A percentile compares a stretch with the other conserved stretches of the same genome.
Evolutionary conservation across 805 yeast genomes (phyloP).

Genomic region (Wickerhamomyces subpelliculosus): DNA sequence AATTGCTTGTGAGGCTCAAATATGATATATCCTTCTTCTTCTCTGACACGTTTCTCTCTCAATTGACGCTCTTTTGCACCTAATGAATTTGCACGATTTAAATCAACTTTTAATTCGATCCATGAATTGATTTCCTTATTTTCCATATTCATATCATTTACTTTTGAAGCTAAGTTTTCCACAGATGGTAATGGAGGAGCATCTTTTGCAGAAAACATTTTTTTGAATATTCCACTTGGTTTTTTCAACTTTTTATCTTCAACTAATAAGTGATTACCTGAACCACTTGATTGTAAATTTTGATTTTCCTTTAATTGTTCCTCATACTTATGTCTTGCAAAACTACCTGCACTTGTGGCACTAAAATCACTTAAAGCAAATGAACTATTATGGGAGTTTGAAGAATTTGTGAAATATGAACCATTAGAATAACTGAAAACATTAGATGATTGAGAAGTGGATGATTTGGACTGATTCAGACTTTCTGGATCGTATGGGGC

Average conservation of each 20-base stretch:
- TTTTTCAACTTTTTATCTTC: slow-evolving; percentile 17
- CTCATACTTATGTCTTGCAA: slow-evolving; percentile 63
- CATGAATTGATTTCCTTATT: slow-evolving; percentile 35
- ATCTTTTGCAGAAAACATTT: slow-evolving; percentile 23
- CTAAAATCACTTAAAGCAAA: slow-evolving; percentile 58
- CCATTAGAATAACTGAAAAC: slow-evolving; percentile 31
- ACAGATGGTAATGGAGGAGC: slow-evolving; percentile 22
- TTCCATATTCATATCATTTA: slow-evolving; percentile 24
- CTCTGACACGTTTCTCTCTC: slow-evolving; percentile 58
- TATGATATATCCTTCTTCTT: slow-evolving; percentile 53
- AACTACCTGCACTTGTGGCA: slow-evolving; percentile 87
- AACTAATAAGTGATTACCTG: slow-evolving; percentile 20
- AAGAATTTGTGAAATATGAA: slow-evolving; percentile 44
- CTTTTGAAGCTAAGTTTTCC: slow-evolving; percentile 13
- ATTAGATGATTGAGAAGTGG: slow-evolving; percentile 16
- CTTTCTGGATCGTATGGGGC: slow-evolving; percentile 26
- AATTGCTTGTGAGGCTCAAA: slow-evolving; percentile 53
- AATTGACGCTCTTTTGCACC: slow-evolving; percentile 60
- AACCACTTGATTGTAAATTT: slow-evolving; percentile 16
- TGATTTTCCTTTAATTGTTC: slow-evolving; percentile 16
- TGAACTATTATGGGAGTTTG: slow-evolving; percentile 31
- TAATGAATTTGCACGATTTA: slow-evolving; percentile 68
- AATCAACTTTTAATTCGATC: slow-evolving; percentile 50
- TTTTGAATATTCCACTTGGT: slow-evolving; percentile 23
- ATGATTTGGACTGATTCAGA: slow-evolving; percentile 21